phyloP scores from a whole-genome alignment of 2,329 filamentous ascomycete genomes.

The Curvularia verruculosa region DNA sequence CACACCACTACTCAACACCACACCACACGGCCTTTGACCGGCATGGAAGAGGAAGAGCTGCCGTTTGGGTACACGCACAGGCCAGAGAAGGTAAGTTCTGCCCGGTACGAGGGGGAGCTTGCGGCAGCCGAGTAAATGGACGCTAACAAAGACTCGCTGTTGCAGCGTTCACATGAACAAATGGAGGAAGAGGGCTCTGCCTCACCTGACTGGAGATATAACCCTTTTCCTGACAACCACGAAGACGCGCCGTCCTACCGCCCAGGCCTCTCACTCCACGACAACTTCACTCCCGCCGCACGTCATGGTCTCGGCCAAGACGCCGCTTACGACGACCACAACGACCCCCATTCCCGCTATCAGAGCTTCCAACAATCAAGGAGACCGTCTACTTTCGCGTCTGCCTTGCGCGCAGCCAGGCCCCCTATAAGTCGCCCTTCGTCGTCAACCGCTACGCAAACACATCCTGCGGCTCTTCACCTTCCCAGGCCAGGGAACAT shows the following conservation, averaged over 20 bases:
- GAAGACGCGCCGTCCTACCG: conserved; percentile 4
- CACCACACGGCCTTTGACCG: conserved; percentile 1
- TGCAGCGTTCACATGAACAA: conserved; percentile 44
- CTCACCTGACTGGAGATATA: conserved; percentile 35
- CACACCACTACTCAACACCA: conserved; percentile 5
- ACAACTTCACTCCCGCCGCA: conserved; percentile 3
- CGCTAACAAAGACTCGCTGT: conserved; percentile 21
- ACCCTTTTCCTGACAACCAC: conserved; percentile 4
- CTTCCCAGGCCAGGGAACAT: conserved; percentile 34
- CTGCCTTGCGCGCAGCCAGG: conserved; percentile 7
- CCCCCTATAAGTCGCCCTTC: conserved; percentile 6
- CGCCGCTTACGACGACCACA: not conserved
- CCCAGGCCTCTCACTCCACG: conserved; percentile 4
- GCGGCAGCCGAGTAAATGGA: conserved; percentile 4
- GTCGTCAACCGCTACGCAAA: conserved; percentile 8
- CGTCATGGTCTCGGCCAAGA: not conserved
- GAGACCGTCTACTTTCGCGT: conserved; percentile 5
- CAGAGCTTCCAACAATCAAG: not conserved
- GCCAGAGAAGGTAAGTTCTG: conserved; percentile 43
- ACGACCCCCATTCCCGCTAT: conserved; percentile 3
- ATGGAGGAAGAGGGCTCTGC: conserved; percentile 39
- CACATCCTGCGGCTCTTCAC: conserved; percentile 20
- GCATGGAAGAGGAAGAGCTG: conserved; percentile 39
- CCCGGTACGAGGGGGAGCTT: conserved; percentile 6
- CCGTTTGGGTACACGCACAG: conserved; percentile 42